phyloP scores from a whole-genome alignment of 1,284 basidiomycete species.

The Leccinum variabile region DNA sequence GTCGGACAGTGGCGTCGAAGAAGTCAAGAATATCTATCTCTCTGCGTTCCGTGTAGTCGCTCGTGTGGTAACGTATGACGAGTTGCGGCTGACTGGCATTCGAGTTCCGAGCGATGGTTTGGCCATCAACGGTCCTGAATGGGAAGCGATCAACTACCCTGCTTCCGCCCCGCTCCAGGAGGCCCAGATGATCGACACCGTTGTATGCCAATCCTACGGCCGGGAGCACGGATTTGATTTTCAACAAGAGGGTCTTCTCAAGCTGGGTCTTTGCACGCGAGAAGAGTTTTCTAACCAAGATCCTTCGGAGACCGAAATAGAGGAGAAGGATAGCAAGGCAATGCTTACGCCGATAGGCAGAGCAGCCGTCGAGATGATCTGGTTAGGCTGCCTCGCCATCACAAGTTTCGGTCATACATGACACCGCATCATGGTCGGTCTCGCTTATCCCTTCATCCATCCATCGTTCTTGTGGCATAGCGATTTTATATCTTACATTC shows the following conservation, averaged over 20 bases:
- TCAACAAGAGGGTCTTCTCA: slow-evolving; percentile 63
- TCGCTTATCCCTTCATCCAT: not conserved
- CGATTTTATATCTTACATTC: slow-evolving; percentile 6
- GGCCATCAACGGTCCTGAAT: slow-evolving; percentile 59
- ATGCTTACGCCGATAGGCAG: slow-evolving; percentile 67
- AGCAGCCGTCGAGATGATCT: slow-evolving; percentile 79
- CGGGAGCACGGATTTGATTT: slow-evolving; percentile 70
- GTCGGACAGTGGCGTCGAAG: slow-evolving; percentile 39
- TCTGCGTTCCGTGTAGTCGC: slow-evolving; percentile 66
- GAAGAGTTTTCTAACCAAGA: slow-evolving; percentile 24
- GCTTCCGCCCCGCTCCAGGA: slow-evolving; percentile 1
- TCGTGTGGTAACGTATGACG: slow-evolving; percentile 63
- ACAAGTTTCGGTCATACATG: slow-evolving; percentile 56
- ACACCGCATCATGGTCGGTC: slow-evolving; percentile 1
- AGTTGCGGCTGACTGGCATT: slow-evolving; percentile 67
- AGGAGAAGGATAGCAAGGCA: slow-evolving; percentile 38
- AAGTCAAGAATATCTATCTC: slow-evolving; percentile 49
- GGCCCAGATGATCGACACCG: slow-evolving; percentile 32
- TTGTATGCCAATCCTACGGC: slow-evolving; percentile 64
- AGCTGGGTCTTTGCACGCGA: slow-evolving; percentile 57
- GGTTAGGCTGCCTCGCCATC: slow-evolving; percentile 75
- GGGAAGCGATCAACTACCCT: slow-evolving; percentile 48
- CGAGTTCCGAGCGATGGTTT: slow-evolving; percentile 71
- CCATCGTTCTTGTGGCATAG: slow-evolving; percentile 15
- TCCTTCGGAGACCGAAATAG: slow-evolving; percentile 38